Evolutionary conservation across 148 eudicot species (phyloP).

Genomic region (Suaeda aralocaspica): DNA sequence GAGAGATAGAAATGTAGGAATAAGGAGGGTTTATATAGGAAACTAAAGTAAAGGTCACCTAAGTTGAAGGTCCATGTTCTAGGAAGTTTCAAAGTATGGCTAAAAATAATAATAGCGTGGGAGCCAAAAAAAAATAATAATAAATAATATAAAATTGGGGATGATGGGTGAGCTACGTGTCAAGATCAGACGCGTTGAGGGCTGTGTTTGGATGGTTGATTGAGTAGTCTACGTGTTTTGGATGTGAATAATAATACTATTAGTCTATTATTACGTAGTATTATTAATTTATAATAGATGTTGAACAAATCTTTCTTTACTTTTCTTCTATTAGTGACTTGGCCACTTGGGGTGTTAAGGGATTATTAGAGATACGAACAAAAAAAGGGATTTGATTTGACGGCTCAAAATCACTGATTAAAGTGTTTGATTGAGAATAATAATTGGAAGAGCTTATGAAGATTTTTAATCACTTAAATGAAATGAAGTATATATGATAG

Average conservation of each 20-base stretch:
- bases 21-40: slow-evolving; percentile 12
- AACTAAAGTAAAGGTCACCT: background rate
- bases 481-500: too few relatives aligned
- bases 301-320: slow-evolving; percentile 1
- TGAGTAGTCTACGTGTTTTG: slow-evolving; percentile 1
- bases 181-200: background rate
- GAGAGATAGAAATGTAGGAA: slow-evolving; percentile 11
- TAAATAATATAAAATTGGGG: background rate
- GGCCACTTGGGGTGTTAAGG: too few relatives aligned
- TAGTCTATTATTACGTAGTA: too few relatives aligned
- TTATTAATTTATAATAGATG: too few relatives aligned
- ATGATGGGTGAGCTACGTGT: slow-evolving; percentile 20
- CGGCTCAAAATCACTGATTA: too few relatives aligned
- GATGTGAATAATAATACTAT: background rate
- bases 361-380: too few relatives aligned
- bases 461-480: too few relatives aligned
- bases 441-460: too few relatives aligned
- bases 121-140: background rate
- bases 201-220: slow-evolving; percentile 9
- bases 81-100: slow-evolving; percentile 16
- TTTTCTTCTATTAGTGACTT: background rate
- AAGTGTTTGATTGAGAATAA: too few relatives aligned
- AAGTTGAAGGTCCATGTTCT: slow-evolving; percentile 15
- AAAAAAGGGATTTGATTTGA: too few relatives aligned
- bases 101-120: background rate